Percentiles rank a stretch among this genome's conserved stretches.
phyloP scores from a whole-genome alignment of 1,284 basidiomycete genomes.

The Phlebopus sp. region DNA sequence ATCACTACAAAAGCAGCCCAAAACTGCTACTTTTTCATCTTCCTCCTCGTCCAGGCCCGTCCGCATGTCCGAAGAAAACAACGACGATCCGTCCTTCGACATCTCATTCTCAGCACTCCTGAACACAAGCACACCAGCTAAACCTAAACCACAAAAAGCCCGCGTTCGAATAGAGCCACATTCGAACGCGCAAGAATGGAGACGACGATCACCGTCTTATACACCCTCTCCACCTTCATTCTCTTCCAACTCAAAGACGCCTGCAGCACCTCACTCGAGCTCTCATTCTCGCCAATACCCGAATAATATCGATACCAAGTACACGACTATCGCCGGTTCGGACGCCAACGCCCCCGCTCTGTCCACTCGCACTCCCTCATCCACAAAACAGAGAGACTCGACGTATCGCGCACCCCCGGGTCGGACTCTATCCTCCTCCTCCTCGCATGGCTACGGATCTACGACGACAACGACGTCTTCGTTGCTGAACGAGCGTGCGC shows the following conservation, averaged over 20 bases:
- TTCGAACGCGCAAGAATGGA: too few relatives aligned
- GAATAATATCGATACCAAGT: too few relatives aligned
- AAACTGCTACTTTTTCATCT: background rate
- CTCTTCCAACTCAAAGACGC: background rate
- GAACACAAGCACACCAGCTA: slow-evolving; percentile 30
- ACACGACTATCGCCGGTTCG: too few relatives aligned
- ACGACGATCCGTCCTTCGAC: slow-evolving; percentile 17
- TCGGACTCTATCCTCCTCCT: too few relatives aligned
- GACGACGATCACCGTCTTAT: background rate
- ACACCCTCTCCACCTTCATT: background rate
- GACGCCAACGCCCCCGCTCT: too few relatives aligned
- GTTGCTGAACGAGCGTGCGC: slow-evolving; percentile 28
- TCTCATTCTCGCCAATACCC: too few relatives aligned
- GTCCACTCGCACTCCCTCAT: too few relatives aligned
- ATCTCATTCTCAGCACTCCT: slow-evolving; percentile 23
- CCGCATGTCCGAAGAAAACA: slow-evolving; percentile 5
- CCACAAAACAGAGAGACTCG: too few relatives aligned
- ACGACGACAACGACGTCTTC: slow-evolving; percentile 14
- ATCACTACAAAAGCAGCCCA: background rate
- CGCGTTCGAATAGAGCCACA: background rate
- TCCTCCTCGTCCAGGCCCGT: background rate
- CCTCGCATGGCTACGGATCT: background rate
- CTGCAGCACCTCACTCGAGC: too few relatives aligned
- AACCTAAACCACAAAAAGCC: slow-evolving; percentile 12
- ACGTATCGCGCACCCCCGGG: too few relatives aligned